Conservation (phyloP, 495 filamentous ascomycete species). For the Daldinia vernicosa region DNA sequence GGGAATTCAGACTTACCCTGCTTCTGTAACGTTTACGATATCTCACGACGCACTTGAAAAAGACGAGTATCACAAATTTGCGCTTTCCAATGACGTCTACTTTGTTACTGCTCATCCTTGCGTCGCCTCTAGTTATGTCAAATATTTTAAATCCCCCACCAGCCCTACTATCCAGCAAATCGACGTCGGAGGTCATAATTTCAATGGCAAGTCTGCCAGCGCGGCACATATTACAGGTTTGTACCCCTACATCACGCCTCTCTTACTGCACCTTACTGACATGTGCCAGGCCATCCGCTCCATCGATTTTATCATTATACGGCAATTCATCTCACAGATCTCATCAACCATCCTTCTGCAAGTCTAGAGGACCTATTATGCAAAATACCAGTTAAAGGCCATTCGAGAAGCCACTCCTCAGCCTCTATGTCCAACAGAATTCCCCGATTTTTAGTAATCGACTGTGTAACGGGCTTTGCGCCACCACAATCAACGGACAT, state of each 20-base stretch:
- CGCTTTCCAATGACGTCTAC: slow-evolving; percentile 68
- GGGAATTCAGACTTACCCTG: slow-evolving; percentile 58
- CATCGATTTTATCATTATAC: slow-evolving; percentile 69
- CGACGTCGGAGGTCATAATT: slow-evolving; percentile 54
- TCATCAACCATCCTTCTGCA: slow-evolving; percentile 53
- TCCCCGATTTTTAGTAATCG: slow-evolving; percentile 60
- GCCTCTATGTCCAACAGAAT: slow-evolving; percentile 44
- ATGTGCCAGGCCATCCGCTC: slow-evolving; percentile 65
- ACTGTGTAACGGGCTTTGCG: slow-evolving; percentile 62
- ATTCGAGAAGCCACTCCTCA: slow-evolving; percentile 38
- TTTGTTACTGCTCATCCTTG: slow-evolving; percentile 75
- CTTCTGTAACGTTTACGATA: slow-evolving; percentile 62
- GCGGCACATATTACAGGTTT: slow-evolving; percentile 52
- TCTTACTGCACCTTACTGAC: slow-evolving; percentile 23
- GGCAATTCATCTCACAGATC: slow-evolving; percentile 60
- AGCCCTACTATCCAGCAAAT: slow-evolving; percentile 62
- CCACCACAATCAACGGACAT: slow-evolving; percentile 49
- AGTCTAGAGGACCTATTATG: slow-evolving; percentile 54
- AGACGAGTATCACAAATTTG: slow-evolving; percentile 54
- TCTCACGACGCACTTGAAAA: slow-evolving; percentile 49
- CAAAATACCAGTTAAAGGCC: slow-evolving; percentile 34
- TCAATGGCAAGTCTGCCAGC: slow-evolving; percentile 52
- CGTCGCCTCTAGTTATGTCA: slow-evolving; percentile 62
- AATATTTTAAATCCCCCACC: slow-evolving; percentile 57
- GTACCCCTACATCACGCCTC: slow-evolving; percentile 8